Base-by-base conservation (phyloP, 768 basidiomycete genomes). In the Pluteus cervinus region DNA sequence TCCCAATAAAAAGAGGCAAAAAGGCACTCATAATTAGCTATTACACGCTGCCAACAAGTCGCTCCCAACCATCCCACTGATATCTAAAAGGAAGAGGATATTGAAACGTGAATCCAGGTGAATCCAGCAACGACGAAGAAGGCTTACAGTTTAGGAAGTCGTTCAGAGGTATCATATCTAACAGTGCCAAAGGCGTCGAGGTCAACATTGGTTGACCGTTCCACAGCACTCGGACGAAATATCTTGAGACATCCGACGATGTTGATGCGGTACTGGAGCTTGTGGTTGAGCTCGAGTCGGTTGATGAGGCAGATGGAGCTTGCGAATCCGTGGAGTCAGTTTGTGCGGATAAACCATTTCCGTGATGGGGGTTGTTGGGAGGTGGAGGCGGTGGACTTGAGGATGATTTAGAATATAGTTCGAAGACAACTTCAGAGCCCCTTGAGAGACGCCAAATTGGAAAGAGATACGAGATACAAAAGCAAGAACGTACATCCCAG, bases 391-490 rank as follows among this genome's bases (percentile, higher is more conserved):
- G n/a, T n/a, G n/a, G n/a, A n/a, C n/a, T n/a, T n/a, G n/a, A 9
- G 41, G 29, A 2, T 30, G 20, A 8, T 35, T 35, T 24, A 21
- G 22, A 12, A 5, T 73, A 73, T 5, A 75, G 51, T 40, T 75
- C 73, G 37, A 72, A 75, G 0, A 65, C 63, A 21, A 71, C 64
- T 48, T 71, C 70, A n/a, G 68, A 63, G 20, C 71, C 71, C 71
- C 63, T 65, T 42, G 1, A 22, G 10, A 25, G 40, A 22, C 36
- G 37, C 20, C 31, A 20, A 7, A 11, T 29, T 11, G 7, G 5
- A 18, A 22, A 29, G 26, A 40, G 17, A 4, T 21, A 22, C 7
- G 24, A 9, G 9, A 20, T 12, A n/a, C 5, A 16, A 16, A 37
- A 15, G 9, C 8, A 14, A 24, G 26, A 8, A 42, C 59, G 43